These are phyloP conservation scores for Gastrolobium villosum DNA, from an alignment of 306 rosid species.

Conservation along the genomic window DNA sequence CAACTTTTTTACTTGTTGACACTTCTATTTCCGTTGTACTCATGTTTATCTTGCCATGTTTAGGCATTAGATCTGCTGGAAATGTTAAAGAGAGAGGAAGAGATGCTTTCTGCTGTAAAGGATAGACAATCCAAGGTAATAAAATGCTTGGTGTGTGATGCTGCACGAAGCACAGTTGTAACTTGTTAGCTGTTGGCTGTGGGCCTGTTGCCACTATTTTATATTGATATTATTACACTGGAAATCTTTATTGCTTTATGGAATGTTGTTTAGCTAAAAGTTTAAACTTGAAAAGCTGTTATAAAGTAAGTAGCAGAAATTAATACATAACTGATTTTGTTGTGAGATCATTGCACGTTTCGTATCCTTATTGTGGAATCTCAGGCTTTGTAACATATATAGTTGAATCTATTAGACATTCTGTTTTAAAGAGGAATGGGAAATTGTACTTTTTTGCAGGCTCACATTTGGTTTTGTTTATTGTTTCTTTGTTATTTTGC, in stretches of 20 bases:
- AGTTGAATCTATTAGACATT: constrained; percentile 2
- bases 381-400: constrained; percentile 10
- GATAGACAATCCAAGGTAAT: constrained; percentile 81
- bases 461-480: constrained; percentile 18
- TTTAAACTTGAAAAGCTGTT: not conserved
- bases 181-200: not conserved
- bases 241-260: constrained; percentile 17
- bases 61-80: constrained; percentile 89
- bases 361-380: constrained; percentile 30
- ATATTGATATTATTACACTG: not conserved
- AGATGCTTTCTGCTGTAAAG: constrained; percentile 82
- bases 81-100: constrained; percentile 92
- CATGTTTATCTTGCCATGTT: constrained; percentile 40
- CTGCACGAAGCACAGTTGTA: constrained; percentile 7
- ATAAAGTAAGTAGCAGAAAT: constrained; percentile 2
- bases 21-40: constrained; percentile 37
- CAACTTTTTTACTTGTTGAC: constrained; percentile 31
- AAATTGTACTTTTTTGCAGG: constrained; percentile 10
- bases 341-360: not conserved
- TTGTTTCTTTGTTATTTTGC: constrained; percentile 27
- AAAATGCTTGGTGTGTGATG: constrained; percentile 37
- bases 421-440: constrained; percentile 36
- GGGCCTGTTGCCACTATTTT: constrained; percentile 17
- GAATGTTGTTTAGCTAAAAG: not conserved
- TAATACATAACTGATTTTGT: not conserved